Evolutionary conservation across 352 stramenopile species (phyloP), one percentile per base, ranked within the genome.

Genomic region (Globisporangium orthogonon): DNA sequence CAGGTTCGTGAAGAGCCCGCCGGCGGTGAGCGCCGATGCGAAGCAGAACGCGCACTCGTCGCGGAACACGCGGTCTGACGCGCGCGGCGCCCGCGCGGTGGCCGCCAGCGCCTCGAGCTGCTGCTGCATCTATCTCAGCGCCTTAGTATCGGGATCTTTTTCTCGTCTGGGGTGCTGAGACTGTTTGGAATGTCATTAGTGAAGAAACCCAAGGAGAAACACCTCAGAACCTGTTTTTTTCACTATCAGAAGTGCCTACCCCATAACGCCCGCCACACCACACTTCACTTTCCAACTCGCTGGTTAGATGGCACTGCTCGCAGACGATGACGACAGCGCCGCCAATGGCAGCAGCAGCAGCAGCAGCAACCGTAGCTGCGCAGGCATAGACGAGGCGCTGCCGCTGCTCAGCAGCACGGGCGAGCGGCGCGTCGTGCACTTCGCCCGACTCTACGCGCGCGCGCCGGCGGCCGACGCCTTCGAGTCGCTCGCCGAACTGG

Each of bases 21-120:
- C 63, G 10, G 70, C 56, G 2, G 76, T 84, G 23, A 91, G 73
- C 44, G 82, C 50, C 47, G 87, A 96, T 68, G 98, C 90, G 69
- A 99, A 99, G 17, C 87, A 98, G 64, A 98, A 98, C 46, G 96
- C 89, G 75, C 96, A 99, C 74, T 99, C 97, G 48, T 98, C 95
- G 56, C 98, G 97, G 67, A 94, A 98, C 44, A 99, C 97, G 55
- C 78, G 75, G 56, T 89, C 78, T 7, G 71, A 72, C 31, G 70
- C 72, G 30, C 69, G 69, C 39, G 83, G 75, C 7, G 90, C 54
- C 55, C 76, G 72, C 45, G 82, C 77, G 43, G 58, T 66, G 18
- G 70, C 53, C 13, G 71, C 65, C 13, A 71, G 52, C 14, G 62
- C 63, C 55, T 70, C 29, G 15, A 82, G 56, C 14, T 47, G 47